Evolutionary conservation across 73 alveolate genomes (phyloP), one percentile per base, ranked within the genome.

Genomic region (Paramecium biaurelia): DNA sequence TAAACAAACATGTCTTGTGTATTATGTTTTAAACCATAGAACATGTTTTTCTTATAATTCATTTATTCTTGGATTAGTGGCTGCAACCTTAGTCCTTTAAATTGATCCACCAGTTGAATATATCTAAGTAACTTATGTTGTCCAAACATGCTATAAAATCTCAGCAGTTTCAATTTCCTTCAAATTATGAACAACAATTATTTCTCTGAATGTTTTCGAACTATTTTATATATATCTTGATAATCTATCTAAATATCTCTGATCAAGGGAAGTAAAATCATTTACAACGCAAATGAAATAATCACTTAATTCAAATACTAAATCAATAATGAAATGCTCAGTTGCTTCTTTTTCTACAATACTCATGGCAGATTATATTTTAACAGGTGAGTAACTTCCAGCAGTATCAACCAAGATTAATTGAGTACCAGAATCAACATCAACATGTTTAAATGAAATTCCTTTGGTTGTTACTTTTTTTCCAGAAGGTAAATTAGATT

Each of bases 221-320:
- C 59, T 45, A 56, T 76, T 76, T 82, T 90, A 63, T 4, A 90
- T 63, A 41, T 67, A 30, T 15, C 76, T 82, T 15, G 70, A 41
- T 30, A 90, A 43, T 76, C 89, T 82, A 76, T 90, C 94, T 10
- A 90, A 28, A 32, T 76, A 76, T 79, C 82, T 45, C 35, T 90
- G 53, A 76, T 90, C 94, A 9, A 90, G 37, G 0, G 88, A 37
- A 21, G 94, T 90, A 21, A 43, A 90, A 49, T 90, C 94, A 90
- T 90, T 90, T 5, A 90, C 94, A 37, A 90, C 94, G 14, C 86
- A 76, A 23, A 90, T 90, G 43, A 90, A 90, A 79, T 59, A 90
- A 28, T 90, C 94, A 49, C 87, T 53, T 18, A 90, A 70, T 15
- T 59, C 85, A 42, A 90, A 90, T 28, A 90, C 92, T n/a, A 70